Percentiles rank a stretch among this genome's conserved stretches.
Conservation (phyloP, 441 rosid genomes). For the Metrosideros polymorpha region DNA sequence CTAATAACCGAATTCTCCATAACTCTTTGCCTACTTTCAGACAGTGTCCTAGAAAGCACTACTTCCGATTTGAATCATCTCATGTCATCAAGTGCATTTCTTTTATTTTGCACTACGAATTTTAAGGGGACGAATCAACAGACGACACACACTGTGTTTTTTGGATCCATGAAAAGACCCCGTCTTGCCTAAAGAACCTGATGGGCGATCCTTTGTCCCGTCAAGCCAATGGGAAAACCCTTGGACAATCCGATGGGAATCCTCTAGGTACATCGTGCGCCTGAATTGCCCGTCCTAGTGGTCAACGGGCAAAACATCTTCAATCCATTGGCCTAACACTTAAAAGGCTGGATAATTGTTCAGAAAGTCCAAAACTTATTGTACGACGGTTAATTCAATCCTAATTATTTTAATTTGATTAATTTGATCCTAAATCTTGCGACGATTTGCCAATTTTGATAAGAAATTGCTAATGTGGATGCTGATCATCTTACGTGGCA, state of each 20-base stretch:
- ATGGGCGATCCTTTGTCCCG: not conserved
- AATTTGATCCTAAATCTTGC: accelerated
- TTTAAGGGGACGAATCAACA: not conserved
- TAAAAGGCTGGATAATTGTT: not conserved
- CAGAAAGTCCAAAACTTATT: not conserved
- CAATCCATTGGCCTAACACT: not conserved
- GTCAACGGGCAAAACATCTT: not conserved
- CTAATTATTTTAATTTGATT: accelerated
- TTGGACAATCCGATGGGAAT: not conserved
- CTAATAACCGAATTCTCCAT: not conserved
- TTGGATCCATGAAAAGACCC: accelerated
- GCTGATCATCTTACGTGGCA: accelerated
- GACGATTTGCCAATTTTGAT: not conserved
- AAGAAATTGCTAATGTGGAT: accelerated
- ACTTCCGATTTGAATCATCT: not conserved
- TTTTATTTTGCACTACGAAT: not conserved
- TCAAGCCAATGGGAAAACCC: not conserved
- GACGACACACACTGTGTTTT: not conserved
- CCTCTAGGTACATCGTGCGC: not conserved
- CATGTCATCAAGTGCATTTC: not conserved
- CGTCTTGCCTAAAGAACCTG: not conserved
- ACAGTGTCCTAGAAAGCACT: not conserved
- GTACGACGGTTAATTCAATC: accelerated
- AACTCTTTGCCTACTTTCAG: not conserved
- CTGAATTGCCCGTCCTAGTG: not conserved